Conservation (phyloP, 1,139 yeast species). For the Kurtzmaniella quercitrusa region DNA sequence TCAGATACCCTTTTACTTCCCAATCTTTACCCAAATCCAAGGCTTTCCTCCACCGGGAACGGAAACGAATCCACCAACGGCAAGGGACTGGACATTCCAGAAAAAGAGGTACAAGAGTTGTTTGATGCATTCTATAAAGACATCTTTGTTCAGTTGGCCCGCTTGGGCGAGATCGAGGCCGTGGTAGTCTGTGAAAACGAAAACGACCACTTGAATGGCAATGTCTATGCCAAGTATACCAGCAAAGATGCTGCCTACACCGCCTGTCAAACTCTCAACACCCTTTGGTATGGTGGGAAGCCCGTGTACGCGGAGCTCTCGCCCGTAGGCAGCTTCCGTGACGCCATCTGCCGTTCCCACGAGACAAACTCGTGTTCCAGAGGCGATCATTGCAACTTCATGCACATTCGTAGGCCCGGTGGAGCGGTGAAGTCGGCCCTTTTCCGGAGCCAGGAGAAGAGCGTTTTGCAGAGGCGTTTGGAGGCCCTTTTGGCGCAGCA, state of each 20-base stretch:
- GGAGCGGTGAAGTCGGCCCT: slow-evolving; percentile 36
- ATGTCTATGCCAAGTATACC: slow-evolving; percentile 67
- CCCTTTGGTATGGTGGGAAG: slow-evolving; percentile 75
- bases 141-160: slow-evolving; percentile 62
- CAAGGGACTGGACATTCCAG: slow-evolving; percentile 6
- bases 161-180: slow-evolving; percentile 59
- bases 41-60: slow-evolving; percentile 9
- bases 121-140: slow-evolving; percentile 74
- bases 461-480: slow-evolving; percentile 14
- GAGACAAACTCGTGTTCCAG: slow-evolving; percentile 63
- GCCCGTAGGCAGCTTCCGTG: slow-evolving; percentile 68
- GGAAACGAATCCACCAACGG: slow-evolving; percentile 1
- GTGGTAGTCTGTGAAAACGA: slow-evolving; percentile 80
- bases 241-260: slow-evolving; percentile 53
- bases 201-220: slow-evolving; percentile 77
- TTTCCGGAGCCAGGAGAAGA: slow-evolving; percentile 34
- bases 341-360: slow-evolving; percentile 72
- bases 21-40: slow-evolving; percentile 69
- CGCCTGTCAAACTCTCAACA: slow-evolving; percentile 61
- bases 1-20: slow-evolving; percentile 67
- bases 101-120: slow-evolving; percentile 43
- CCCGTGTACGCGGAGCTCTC: slow-evolving; percentile 82
- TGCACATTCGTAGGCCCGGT: slow-evolving; percentile 68
- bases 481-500: slow-evolving; percentile 2
- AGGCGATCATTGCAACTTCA: slow-evolving; percentile 81